These are phyloP conservation scores for Aspergillus novofumigatus DNA, from an alignment of 2,329 filamentous ascomycete species.

Conservation along the genomic window DNA sequence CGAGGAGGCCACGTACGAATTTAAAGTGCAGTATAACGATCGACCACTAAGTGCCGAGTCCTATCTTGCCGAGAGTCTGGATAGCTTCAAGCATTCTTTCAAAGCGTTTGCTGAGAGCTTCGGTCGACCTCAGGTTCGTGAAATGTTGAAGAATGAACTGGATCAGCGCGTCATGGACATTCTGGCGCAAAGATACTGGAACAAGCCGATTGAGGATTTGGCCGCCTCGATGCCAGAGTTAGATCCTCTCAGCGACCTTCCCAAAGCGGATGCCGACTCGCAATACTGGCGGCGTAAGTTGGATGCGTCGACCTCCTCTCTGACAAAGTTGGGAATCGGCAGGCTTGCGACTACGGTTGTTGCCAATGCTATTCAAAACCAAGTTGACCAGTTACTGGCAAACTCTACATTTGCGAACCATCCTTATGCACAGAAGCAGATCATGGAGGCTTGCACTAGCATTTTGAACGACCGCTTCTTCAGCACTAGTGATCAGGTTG, in stretches of 20 bases:
- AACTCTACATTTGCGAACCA: conserved; percentile 83
- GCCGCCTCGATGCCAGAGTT: conserved; percentile 60
- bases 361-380: conserved; percentile 76
- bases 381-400: conserved; percentile 73
- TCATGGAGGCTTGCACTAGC: conserved; percentile 80
- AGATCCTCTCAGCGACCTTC: conserved; percentile 71
- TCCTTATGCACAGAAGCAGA: conserved; percentile 88
- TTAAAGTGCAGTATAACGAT: conserved; percentile 99
- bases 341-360: conserved; percentile 89
- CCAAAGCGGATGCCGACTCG: conserved; percentile 79
- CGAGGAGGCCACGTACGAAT: conserved; percentile 95
- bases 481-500: conserved; percentile 94
- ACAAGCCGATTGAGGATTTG: conserved; percentile 87
- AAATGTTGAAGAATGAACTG: conserved; percentile 84
- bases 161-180: conserved; percentile 94
- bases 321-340: conserved; percentile 93
- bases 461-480: conserved; percentile 95
- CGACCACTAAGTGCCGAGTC: conserved; percentile 90
- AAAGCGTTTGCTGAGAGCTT: conserved; percentile 89
- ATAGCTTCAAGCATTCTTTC: conserved; percentile 96
- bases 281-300: conserved; percentile 92
- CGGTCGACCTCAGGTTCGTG: conserved; percentile 80
- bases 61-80: conserved; percentile 90
- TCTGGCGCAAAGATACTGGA: conserved; percentile 93
- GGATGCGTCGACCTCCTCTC: conserved; percentile 80